Evolutionary conservation across 768 basidiomycete species (phyloP), one percentile per base, ranked within the genome.

Genomic region (Naematelia encephala): DNA sequence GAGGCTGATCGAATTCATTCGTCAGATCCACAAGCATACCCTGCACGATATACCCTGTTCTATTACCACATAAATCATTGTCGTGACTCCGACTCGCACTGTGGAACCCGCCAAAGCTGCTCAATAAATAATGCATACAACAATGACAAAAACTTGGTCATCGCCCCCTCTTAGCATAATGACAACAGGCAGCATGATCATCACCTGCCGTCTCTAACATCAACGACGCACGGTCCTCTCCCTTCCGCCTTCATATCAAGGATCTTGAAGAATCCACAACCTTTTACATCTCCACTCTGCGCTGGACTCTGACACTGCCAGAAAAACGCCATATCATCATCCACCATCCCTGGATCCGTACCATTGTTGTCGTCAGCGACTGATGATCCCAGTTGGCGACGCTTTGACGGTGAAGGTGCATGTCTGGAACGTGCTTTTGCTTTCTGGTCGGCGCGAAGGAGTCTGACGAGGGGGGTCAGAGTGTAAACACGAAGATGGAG

Each of bases 381-480:
- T 50, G 11, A 16, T 34, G 34, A 39, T 8, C 34, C 34, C 34
- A 39, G 16, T 8, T 16, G 34, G 34, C 34, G 34, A 16, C 34
- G 34, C 39, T 56, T 56, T 1, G 34, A n/a, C 16, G 55, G 60
- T 22, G 63, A 58, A 14, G 43, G 19, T n/a, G 56, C 13, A 5
- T 61, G 29, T 3, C 56, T 53, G 14, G 66, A 57, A 14, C 72
- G 60, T 1, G 70, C 71, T 63, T 72, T 76, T 39, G 68, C 72
- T 57, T 75, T 75, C 54, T 78, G 77, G 44, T 78, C 77, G 16
- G 76, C 73, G 39, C 73, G 66, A 4, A 78, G 70, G 11, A 73
- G 45, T 21, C 76, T 77, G 53, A 13, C 19, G 11, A 25, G 3
- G 13, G 19, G 21, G 11, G 45, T 30, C 21, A 51, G 5, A 26